A percentile compares a stretch with the other conserved stretches of the same genome.
Evolutionary conservation across 805 yeast genomes (phyloP).

Genomic region (Cephaloascus fragrans): DNA sequence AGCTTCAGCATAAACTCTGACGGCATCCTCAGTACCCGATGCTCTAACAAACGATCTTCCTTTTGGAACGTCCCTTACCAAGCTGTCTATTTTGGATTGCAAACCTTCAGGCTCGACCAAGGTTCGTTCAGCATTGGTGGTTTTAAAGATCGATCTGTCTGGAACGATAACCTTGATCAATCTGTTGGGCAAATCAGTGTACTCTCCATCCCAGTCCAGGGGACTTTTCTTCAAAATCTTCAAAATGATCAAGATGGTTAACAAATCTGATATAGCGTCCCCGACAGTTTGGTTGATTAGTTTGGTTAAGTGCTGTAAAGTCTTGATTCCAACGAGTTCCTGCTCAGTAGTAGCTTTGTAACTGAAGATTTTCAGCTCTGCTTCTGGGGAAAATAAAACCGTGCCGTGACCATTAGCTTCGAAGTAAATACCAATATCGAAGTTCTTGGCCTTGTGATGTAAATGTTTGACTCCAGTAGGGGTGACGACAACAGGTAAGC

Average conservation of each 20-base stretch:
- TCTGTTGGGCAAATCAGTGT: slow-evolving; percentile 80
- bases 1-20: slow-evolving; percentile 92
- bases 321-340: slow-evolving; percentile 38
- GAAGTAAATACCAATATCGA: slow-evolving; percentile 88
- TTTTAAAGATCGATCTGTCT: slow-evolving; percentile 69
- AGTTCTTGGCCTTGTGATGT: slow-evolving; percentile 82
- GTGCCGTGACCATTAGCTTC: slow-evolving; percentile 99
- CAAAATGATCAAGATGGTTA: slow-evolving; percentile 63
- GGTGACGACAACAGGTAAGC: slow-evolving; percentile 77
- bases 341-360: slow-evolving; percentile 27
- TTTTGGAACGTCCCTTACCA: slow-evolving; percentile 40
- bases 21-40: slow-evolving; percentile 96
- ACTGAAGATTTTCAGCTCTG: slow-evolving; percentile 23
- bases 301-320: slow-evolving; percentile 51
- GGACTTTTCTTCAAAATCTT: slow-evolving; percentile 50
- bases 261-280: slow-evolving; percentile 89
- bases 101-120: slow-evolving; percentile 69
- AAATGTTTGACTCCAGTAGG: slow-evolving; percentile 96
- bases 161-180: slow-evolving; percentile 74
- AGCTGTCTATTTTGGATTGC: slow-evolving; percentile 60
- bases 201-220: slow-evolving; percentile 63
- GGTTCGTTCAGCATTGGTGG: slow-evolving; percentile 86
- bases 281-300: slow-evolving; percentile 97
- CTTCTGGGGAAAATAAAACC: slow-evolving; percentile 60
- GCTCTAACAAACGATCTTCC: slow-evolving; percentile 95